Evolutionary conservation across 2,329 filamentous ascomycete genomes (phyloP), one percentile per base, ranked within the genome.

Genomic region (Chaetomiaceae sp.): DNA sequence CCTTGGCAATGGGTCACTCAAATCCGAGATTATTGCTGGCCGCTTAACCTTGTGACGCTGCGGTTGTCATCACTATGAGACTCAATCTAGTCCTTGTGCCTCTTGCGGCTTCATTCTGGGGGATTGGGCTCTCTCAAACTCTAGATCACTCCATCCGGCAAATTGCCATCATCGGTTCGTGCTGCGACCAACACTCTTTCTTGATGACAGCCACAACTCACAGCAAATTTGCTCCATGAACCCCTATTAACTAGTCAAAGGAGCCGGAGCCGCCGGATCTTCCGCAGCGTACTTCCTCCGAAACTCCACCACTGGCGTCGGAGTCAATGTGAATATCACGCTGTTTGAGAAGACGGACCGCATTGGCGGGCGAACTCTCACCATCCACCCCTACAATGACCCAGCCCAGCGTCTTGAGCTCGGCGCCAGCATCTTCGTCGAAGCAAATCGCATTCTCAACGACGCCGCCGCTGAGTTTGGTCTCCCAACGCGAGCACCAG

Each of bases 351-450:
- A 83, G 56, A 81, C 80, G 14, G 64, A 71, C 26, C 87, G 82
- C 56, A 75, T 97, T 35, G 93, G 93, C 24, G 93, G 93, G 8
- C 86, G 93, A 20, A 86, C 86, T 7, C 86, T 90, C 24, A 97
- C 90, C 0, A 84, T 95, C 15, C 72, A 89, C 58, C 83, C 81
- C 2, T 91, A 85, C 62, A 75, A 79, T 53, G 75, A 91, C 56
- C 71, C 81, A 2, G 53, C 68, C 0, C 70, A 82, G 32, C 84
- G 85, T 1, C 77, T 95, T 29, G 93, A 98, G 64, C 73, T 97
- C 1, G 93, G 93, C 14, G 93, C 86, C 10, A 91, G 85, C 51
- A 95, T 97, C 57, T 98, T 97, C 62, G 87, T 97, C 36, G 65
- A 84, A 39, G 78, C 85, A 35, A 98, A 97, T 61, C 72, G 81